Evolutionary conservation across 352 stramenopile genomes (phyloP), one percentile per base, ranked within the genome.

Genomic region (Pythium myriotylum): DNA sequence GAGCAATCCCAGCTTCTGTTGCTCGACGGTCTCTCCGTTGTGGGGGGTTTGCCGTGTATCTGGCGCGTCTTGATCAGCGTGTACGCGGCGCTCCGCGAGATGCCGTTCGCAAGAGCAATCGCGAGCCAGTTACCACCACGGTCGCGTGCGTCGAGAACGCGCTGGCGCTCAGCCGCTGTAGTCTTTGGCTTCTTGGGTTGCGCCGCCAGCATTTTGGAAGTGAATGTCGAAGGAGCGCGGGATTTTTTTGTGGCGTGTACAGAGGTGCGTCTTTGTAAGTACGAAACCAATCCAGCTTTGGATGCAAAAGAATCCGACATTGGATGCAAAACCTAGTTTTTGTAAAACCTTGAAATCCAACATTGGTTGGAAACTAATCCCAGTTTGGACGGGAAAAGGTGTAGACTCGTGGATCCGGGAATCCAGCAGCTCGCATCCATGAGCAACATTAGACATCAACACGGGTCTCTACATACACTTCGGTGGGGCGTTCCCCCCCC

Each of bases 311-410:
- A 35, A 35, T 35, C 29, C 10, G 29, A 35, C 29, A 35, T 35
- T 5, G 29, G 5, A 10, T 35, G 29, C 29, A 46, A 46, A 46
- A 23, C 40, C 16, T 6, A 5, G 40, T 19, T 19, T 46, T 19
- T 6, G 4, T 23, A 46, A 46, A 46, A 46, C 16, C 19, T 23
- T 14, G 8, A 23, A 46, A 46, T 46, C 40, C 40, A 14, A 23
- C 40, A n/a, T 46, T 46, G 40, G 6, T 23, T 46, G 40, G 16
- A 46, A 46, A 46, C 40, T 46, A 46, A 23, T 46, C 40, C 40
- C 6, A 14, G 6, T 46, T 46, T 46, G 40, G 16, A 23, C 40
- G 40, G 19, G 40, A 46, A 46, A 46, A 46, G 40, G n/a, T n/a
- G n/a, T n/a, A n/a, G n/a, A n/a, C n/a, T 40, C 33, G 33, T 14